Evolutionary conservation across 1,139 yeast genomes (phyloP).

Genomic region (Hyphopichia burtonii): DNA sequence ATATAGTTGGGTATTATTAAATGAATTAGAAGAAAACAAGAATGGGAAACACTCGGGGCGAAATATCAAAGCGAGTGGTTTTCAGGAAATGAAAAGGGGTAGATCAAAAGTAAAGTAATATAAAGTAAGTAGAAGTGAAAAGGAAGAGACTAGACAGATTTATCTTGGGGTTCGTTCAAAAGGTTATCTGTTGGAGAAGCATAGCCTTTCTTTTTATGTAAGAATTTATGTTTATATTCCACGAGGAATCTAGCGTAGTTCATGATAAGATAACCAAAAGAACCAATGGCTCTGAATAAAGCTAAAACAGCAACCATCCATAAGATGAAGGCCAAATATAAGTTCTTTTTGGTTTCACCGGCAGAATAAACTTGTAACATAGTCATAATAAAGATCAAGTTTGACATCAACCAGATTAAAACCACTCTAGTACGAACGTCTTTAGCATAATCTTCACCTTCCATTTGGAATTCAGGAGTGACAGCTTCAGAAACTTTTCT

Average conservation of each 20-base stretch:
- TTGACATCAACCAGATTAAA: slow-evolving; percentile 83
- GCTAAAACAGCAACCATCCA: slow-evolving; percentile 91
- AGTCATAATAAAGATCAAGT: slow-evolving; percentile 77
- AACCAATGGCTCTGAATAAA: slow-evolving; percentile 75
- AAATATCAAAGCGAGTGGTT: too few relatives aligned
- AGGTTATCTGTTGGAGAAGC: slow-evolving; percentile 34
- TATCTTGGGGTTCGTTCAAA: slow-evolving; percentile 21
- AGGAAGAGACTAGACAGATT: background rate
- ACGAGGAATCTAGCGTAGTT: slow-evolving; percentile 39
- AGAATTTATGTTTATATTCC: slow-evolving; percentile 44
- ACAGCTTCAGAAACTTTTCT: slow-evolving; percentile 53
- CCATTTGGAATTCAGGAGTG: slow-evolving; percentile 37
- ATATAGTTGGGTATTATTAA: too few relatives aligned
- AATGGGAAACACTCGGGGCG: too few relatives aligned
- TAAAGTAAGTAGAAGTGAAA: too few relatives aligned
- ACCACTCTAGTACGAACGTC: slow-evolving; percentile 94
- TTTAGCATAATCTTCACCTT: slow-evolving; percentile 87
- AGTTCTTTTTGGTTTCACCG: slow-evolving; percentile 56
- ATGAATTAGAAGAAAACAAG: too few relatives aligned
- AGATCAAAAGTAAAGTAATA: too few relatives aligned
- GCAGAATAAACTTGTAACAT: slow-evolving; percentile 79
- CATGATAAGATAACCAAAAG: slow-evolving; percentile 60
- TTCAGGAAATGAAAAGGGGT: too few relatives aligned
- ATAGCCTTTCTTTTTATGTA: slow-evolving; percentile 40
- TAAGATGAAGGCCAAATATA: slow-evolving; percentile 76